Conservation (phyloP, 805 yeast genomes). For the Lachancea thermotolerans region DNA sequence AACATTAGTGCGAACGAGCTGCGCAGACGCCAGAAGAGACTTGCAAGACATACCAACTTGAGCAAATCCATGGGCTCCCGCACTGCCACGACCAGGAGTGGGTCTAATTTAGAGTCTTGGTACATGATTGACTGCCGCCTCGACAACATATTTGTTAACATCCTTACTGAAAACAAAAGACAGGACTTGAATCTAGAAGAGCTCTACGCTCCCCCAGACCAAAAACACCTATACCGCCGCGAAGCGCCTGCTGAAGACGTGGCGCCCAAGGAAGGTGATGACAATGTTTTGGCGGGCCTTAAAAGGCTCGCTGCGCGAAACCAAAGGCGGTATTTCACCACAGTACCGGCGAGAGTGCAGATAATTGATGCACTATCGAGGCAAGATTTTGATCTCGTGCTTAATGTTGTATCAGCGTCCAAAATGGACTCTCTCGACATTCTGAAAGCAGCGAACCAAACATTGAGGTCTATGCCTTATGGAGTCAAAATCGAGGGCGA, state of each 20-base stretch:
- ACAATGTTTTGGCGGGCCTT: conserved; percentile 26
- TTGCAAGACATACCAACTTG: conserved; percentile 48
- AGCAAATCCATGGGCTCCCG: conserved; percentile 46
- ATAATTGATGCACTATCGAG: conserved; percentile 7
- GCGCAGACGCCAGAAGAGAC: conserved; percentile 44
- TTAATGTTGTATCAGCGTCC: background rate
- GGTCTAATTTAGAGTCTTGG: conserved; percentile 72
- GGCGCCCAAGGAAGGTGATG: conserved; percentile 10
- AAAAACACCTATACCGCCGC: conserved; percentile 21
- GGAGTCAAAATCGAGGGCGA: conserved; percentile 3
- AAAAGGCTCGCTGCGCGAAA: conserved; percentile 21
- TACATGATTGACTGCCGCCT: conserved; percentile 63
- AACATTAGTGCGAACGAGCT: conserved; percentile 51
- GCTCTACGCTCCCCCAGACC: conserved; percentile 49
- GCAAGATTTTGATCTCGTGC: conserved; percentile 14
- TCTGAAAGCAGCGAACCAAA: conserved; percentile 7
- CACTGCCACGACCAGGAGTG: conserved; percentile 46
- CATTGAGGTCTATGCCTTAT: conserved; percentile 8
- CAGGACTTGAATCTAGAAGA: conserved; percentile 62
- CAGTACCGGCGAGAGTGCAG: conserved; percentile 7
- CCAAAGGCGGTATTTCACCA: conserved; percentile 25
- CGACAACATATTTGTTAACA: conserved; percentile 61
- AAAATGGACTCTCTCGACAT: conserved; percentile 1
- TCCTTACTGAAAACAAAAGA: conserved; percentile 67
- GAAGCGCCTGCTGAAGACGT: background rate